Conservation (phyloP, 495 filamentous ascomycete genomes). For the Penicillium flavigenum region DNA sequence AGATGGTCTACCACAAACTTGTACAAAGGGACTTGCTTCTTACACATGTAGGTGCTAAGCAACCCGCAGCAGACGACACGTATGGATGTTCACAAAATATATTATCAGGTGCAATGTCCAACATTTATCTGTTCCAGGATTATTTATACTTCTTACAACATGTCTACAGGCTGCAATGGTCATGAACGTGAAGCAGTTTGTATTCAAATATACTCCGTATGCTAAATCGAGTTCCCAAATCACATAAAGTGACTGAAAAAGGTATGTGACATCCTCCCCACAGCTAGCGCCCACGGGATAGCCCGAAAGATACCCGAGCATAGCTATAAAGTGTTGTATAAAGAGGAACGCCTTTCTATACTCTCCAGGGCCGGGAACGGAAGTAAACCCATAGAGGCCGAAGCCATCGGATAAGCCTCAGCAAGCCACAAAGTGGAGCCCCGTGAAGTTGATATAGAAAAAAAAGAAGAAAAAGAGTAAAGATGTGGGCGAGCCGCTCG, state of each 20-base stretch:
- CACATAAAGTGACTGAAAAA: not conserved
- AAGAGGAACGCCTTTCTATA: slow-evolving; percentile 17
- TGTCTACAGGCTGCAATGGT: not conserved
- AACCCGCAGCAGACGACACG: too few species aligned
- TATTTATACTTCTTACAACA: not conserved
- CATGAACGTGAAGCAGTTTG: not conserved
- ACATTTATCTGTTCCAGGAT: not conserved
- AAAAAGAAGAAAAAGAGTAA: slow-evolving; percentile 11
- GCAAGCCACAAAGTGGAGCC: slow-evolving; percentile 28
- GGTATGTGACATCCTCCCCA: slow-evolving; percentile 18
- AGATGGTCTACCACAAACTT: too few species aligned
- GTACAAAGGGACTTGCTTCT: too few species aligned
- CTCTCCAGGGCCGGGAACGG: slow-evolving; percentile 28
- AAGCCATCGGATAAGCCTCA: slow-evolving; percentile 22
- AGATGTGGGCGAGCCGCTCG: not conserved
- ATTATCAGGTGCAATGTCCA: not conserved
- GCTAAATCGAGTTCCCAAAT: not conserved
- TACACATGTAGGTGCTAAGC: too few species aligned
- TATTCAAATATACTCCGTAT: not conserved
- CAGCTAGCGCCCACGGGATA: slow-evolving; percentile 10
- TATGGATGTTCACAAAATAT: too few species aligned
- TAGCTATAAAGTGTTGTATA: slow-evolving; percentile 19
- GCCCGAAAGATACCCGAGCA: slow-evolving; percentile 14
- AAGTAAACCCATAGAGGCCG: slow-evolving; percentile 23
- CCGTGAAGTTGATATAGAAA: slow-evolving; percentile 17